Conservation (phyloP, 2,329 filamentous ascomycete genomes). For the Arthrobotrys sphaeroides region DNA sequence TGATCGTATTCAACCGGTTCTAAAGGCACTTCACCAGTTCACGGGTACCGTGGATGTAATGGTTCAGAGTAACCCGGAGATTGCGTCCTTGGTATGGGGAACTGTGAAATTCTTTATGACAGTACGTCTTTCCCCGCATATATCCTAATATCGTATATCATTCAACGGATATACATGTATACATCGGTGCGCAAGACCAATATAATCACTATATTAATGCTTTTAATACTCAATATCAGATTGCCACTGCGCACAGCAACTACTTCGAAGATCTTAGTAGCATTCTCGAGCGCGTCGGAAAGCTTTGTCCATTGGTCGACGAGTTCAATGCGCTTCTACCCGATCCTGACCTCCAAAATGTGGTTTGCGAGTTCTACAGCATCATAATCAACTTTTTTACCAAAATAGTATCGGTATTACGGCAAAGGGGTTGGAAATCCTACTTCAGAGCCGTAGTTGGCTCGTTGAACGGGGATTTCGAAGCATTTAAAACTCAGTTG, state of each 20-base stretch:
- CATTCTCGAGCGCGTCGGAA: constrained; percentile 1
- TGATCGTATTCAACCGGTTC: not conserved
- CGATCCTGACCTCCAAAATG: constrained; percentile 7
- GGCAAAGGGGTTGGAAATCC: not conserved
- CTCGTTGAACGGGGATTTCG: not conserved
- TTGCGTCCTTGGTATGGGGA: constrained; percentile 15
- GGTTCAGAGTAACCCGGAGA: constrained; percentile 25
- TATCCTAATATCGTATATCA: too few relatives aligned
- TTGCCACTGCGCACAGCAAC: not conserved
- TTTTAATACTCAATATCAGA: too few relatives aligned
- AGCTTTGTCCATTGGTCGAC: constrained; percentile 13
- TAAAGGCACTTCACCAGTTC: constrained; percentile 9
- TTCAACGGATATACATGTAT: not conserved
- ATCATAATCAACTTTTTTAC: not conserved
- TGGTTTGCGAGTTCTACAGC: constrained; percentile 18
- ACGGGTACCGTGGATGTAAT: constrained; percentile 1
- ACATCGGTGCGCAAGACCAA: too few relatives aligned
- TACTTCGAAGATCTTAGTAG: constrained; percentile 6
- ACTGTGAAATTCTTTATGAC: constrained; percentile 11
- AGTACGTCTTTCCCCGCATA: too few relatives aligned
- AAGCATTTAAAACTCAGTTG: constrained; percentile 3
- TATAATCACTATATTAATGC: too few relatives aligned
- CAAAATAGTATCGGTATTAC: not conserved
- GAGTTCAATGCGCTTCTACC: constrained; percentile 1
- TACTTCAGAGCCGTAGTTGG: not conserved